Base-by-base conservation (phyloP, 1,284 basidiomycete genomes). In the Cryptococcus maquisensis region DNA sequence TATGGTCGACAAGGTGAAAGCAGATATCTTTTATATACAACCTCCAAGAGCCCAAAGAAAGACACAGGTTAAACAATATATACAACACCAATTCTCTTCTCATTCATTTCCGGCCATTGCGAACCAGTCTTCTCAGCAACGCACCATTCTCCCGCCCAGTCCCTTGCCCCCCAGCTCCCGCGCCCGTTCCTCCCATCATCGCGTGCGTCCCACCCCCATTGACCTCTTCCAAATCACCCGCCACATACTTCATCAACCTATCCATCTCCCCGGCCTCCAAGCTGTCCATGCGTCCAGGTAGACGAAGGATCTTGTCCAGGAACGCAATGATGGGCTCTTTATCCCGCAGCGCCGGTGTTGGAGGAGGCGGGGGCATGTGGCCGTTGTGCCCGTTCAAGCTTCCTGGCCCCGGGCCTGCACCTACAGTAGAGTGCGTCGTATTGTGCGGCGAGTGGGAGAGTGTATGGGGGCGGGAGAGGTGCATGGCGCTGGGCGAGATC, bases 111-210 rank as follows among this genome's bases (percentile, higher is more conserved):
- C 28, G 28, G 10, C 28, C 28, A 32, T 10, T 10, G 28, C 28
- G 28, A 1, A 51, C 46, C 47, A 59, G 39, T 24, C 54, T 49
- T 32, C 47, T 42, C 43, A 59, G 42, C 26, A 59, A 28, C 20
- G 3, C 18, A 2, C 51, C 48, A 21, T 55, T 53, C 35, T 54
- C 51, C 47, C 47, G 52, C 2, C 45, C 54, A 7, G 47, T 48
- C 9, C 40, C 49, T 32, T 32, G 28, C 2, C 28, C 28, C 4
- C 28, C 28, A 10, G 28, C 28, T 32, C 28, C 28, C 7, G 10
- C 10, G 10, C 28, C 28, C 28, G 10, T 32, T 10, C 28, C 28
- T 32, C 28, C 28, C 28, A 32, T 32, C 6, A 32, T 32, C 3
- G 28, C n/a, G n/a, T n/a, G 28, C 28, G 28, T 32, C 28, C 28